phyloP scores from a whole-genome alignment of 345 rosid species.

The Citrus sinensis region DVS_A1.0 CM039169.1:2991001-2991500 shows the following conservation, averaged over 20 bases:
- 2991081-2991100: constrained; percentile 82
- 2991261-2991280: constrained; percentile 13
- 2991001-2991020: constrained; percentile 76
- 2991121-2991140: constrained; percentile 64
- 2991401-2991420: neutral
- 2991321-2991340: constrained; percentile 78
- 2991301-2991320: constrained; percentile 94
- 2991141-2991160: constrained; percentile 98
- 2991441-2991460: neutral
- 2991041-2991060: neutral
- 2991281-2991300: constrained; percentile 84
- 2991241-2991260: neutral
- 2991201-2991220: neutral
- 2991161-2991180: constrained; percentile 88
- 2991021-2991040: neutral
- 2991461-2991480: neutral
- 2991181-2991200: constrained; percentile 11
- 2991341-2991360: constrained; percentile 32
- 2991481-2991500: neutral
- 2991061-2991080: constrained; percentile 7
- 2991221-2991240: neutral
- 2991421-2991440: neutral
- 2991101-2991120: constrained; percentile 77
- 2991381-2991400: neutral
- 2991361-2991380: constrained; percentile 1